These are phyloP conservation scores for Emmonsiellopsis sp. DNA, from an alignment of 2,329 filamentous ascomycete genomes.

Conservation along the genomic window DNA sequence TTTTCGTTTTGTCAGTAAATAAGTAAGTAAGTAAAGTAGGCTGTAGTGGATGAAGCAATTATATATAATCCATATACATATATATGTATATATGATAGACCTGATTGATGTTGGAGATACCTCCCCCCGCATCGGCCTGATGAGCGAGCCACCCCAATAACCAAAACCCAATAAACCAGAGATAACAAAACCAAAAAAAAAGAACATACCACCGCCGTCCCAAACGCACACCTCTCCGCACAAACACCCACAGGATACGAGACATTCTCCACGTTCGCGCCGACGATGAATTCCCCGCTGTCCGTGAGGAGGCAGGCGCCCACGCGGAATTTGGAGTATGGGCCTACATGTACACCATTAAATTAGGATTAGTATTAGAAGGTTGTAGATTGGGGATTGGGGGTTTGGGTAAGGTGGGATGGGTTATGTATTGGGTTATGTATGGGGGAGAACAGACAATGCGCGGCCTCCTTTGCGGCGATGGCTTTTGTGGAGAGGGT, in stretches of 20 bases:
- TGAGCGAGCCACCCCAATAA: too few species aligned
- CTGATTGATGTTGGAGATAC: too few species aligned
- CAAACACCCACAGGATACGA: conserved; percentile 91
- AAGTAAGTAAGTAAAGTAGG: neutral
- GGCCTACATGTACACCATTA: too few species aligned
- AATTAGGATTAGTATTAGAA: neutral
- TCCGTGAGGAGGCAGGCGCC: conserved; percentile 66
- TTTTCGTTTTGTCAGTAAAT: neutral
- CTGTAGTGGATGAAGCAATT: neutral
- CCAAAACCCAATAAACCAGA: too few species aligned
- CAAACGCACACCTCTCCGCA: conserved; percentile 84
- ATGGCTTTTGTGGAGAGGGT: conserved; percentile 54
- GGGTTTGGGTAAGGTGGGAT: neutral
- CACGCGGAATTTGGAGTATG: conserved; percentile 86
- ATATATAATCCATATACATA: too few species aligned
- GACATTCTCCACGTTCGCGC: conserved; percentile 90
- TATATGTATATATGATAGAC: too few species aligned
- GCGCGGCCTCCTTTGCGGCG: conserved; percentile 67
- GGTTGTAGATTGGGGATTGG: too few species aligned
- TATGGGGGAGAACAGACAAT: conserved; percentile 49
- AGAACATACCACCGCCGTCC: conserved; percentile 56
- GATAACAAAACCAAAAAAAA: neutral
- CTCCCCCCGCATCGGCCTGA: too few species aligned
- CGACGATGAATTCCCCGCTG: conserved; percentile 51
- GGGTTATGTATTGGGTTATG: neutral